phyloP scores from a whole-genome alignment of 495 filamentous ascomycete genomes.

The Aspergillus kassunensis region DNA sequence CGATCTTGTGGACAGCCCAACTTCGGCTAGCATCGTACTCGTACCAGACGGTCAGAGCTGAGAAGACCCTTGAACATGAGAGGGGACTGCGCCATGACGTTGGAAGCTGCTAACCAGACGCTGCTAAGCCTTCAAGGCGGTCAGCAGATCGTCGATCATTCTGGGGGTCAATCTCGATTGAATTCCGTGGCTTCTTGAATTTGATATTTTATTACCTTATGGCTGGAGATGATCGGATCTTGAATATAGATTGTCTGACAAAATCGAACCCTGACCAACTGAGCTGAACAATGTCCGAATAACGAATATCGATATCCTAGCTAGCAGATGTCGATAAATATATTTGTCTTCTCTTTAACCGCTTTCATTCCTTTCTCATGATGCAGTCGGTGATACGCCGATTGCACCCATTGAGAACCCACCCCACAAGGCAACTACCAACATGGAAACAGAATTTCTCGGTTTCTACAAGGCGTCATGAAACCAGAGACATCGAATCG shows the following conservation, averaged over 20 bases:
- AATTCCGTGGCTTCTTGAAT: not conserved
- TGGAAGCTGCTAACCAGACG: not conserved
- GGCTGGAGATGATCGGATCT: not conserved
- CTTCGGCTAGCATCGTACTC: not conserved
- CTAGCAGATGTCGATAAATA: slow-evolving; percentile 1
- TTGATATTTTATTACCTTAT: not conserved
- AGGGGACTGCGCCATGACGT: no score
- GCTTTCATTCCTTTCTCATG: slow-evolving; percentile 4
- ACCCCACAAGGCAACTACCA: not conserved
- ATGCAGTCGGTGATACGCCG: slow-evolving; percentile 15
- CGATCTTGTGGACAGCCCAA: slow-evolving; percentile 10
- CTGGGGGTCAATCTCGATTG: slow-evolving; percentile 1
- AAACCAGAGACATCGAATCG: slow-evolving; percentile 42
- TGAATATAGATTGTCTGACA: not conserved
- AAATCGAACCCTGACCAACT: not conserved
- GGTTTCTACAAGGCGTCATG: slow-evolving; percentile 26
- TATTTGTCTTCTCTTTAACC: slow-evolving; percentile 9
- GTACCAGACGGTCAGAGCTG: not conserved
- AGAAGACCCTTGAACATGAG: no score
- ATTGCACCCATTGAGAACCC: not conserved
- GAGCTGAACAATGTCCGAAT: not conserved
- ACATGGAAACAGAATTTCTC: slow-evolving; percentile 35
- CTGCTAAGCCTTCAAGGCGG: slow-evolving; percentile 10
- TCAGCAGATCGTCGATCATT: slow-evolving; percentile 13
- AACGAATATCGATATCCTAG: not conserved